Conservation (phyloP, 805 yeast genomes). For the Zygosaccharomyces siamensis region DNA sequence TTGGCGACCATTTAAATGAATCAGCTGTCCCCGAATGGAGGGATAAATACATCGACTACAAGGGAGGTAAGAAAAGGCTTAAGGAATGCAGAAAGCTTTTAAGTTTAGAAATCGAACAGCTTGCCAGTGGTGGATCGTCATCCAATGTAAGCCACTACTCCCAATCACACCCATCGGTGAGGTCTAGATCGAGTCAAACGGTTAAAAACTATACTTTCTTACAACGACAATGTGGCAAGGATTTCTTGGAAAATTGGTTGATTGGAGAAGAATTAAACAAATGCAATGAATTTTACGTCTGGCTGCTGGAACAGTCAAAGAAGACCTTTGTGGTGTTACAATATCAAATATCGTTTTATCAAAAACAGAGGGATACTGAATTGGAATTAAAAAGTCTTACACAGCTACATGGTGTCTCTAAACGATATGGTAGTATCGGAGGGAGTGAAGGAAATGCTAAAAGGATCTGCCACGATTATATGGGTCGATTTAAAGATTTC, state of each 20-base stretch:
- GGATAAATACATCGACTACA: conserved; percentile 71
- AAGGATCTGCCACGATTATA: conserved; percentile 4
- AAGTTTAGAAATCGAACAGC: conserved; percentile 1
- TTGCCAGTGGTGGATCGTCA: not conserved
- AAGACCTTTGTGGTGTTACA: conserved; percentile 24
- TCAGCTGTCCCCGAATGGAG: conserved; percentile 87
- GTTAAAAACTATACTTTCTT: conserved; percentile 9
- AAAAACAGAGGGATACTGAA: conserved; percentile 10
- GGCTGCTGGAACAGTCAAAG: conserved; percentile 28
- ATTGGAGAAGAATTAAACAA: conserved; percentile 28
- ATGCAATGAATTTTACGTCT: conserved; percentile 32
- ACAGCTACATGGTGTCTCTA: not conserved
- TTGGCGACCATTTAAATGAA: conserved; percentile 57
- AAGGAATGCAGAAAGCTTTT: conserved; percentile 23
- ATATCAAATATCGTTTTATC: conserved; percentile 23
- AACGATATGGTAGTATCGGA: conserved; percentile 10
- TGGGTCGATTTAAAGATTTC: conserved; percentile 8
- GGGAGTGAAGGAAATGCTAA: conserved; percentile 5
- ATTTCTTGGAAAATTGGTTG: conserved; percentile 34
- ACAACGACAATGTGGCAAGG: conserved; percentile 19
- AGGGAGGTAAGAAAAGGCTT: conserved; percentile 40
- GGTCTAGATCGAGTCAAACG: not conserved
- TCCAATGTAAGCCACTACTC: not conserved
- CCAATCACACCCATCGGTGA: not conserved
- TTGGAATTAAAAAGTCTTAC: not conserved